Evolutionary conservation across 345 rosid genomes (phyloP).

Genomic region (Eucalyptus regnans): DNA sequence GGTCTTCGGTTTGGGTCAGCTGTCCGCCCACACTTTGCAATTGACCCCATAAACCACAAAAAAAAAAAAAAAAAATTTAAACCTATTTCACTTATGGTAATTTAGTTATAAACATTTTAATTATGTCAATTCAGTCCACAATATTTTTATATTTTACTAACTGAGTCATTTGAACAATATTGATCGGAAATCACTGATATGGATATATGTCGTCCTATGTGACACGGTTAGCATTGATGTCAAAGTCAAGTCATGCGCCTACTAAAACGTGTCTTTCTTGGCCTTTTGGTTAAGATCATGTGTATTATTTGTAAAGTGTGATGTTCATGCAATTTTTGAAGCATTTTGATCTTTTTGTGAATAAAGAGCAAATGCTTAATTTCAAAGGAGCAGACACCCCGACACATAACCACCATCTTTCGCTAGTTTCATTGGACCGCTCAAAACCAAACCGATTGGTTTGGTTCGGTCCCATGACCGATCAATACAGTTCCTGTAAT

Average conservation of each 20-base stretch:
- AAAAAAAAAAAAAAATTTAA: too few species aligned
- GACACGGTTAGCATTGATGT: too few species aligned
- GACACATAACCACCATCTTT: too few species aligned
- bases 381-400: too few species aligned
- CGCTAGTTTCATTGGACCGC: accelerated
- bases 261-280: accelerated
- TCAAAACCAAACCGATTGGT: accelerated
- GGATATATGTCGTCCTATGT: too few species aligned
- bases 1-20: background rate
- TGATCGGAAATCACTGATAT: accelerated
- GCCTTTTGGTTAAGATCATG: background rate
- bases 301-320: too few species aligned
- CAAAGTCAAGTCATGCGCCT: accelerated
- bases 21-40: background rate
- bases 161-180: accelerated
- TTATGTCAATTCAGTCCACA: accelerated
- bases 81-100: too few species aligned
- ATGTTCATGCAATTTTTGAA: background rate
- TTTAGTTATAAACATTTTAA: accelerated
- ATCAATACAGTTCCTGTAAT: accelerated
- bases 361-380: background rate
- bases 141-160: too few species aligned
- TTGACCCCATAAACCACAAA: background rate
- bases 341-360: too few species aligned
- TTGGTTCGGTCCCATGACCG: accelerated